Evolutionary conservation across 352 stramenopile species (phyloP), one percentile per base, ranked within the genome.

Genomic region (Globisporangium nunn): DNA sequence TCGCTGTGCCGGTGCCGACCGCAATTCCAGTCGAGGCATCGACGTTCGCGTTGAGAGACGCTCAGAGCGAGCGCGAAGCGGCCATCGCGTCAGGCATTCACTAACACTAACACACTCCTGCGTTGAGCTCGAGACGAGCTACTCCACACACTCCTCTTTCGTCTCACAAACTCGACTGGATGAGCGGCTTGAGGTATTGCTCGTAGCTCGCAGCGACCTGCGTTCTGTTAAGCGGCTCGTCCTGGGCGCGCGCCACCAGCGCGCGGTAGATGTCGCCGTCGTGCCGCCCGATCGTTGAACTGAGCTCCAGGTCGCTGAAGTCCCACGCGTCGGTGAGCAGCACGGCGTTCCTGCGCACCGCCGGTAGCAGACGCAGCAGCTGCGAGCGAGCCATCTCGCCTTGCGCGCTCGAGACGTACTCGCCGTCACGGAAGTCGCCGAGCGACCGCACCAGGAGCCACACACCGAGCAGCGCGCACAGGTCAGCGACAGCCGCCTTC

Each of bases 221-320:
- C 15, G 71, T 74, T 49, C 71, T 71, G 68, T 89, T 89, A 2
- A 89, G 58, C 31, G 76, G 76, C 52, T 89, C 77, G 23, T 83
- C 65, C 7, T 52, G 56, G 0, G 76, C 67, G 14, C 67, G 75
- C 52, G 66, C 52, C 11, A 86, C 71, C 41, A 90, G 31, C 31
- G 77, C 78, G 35, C 74, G 73, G 67, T 88, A 88, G 0, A 88
- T 72, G 56, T 88, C 78, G 23, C 78, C 75, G 43, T 88, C 78
- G 64, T 81, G 86, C 15, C 74, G 64, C 0, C 78, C 75, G 45
- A 88, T 85, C n/a, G 74, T 73, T 64, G 78, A 88, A 66, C 81
- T 80, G 1, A 88, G 54, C 56, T 86, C 75, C 35, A 83, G 82
- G 61, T 88, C 77, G 5, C 23, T 79, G n/a, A 70, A 74, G 56